A percentile compares a stretch with the other conserved stretches of the same genome.
phyloP scores from a whole-genome alignment of 164 flowering plant species.

The Vitis labrusca region DNA sequence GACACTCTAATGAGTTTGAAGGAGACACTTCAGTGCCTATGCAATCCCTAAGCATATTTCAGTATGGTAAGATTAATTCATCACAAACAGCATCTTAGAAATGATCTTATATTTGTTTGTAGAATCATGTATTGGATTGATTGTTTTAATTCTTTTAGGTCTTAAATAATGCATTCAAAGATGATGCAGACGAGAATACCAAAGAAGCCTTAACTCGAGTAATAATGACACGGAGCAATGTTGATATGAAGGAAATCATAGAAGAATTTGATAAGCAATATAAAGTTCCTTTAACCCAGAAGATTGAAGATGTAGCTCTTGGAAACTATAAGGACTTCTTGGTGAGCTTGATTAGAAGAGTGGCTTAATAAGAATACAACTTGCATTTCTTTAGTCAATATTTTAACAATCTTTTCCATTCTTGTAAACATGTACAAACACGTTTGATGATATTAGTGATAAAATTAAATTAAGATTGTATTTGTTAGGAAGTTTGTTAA shows the following conservation, averaged over 20 bases:
- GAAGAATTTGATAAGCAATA: slow-evolving; percentile 42
- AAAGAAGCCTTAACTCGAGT: no score
- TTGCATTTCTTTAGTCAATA: no score
- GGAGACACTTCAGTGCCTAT: slow-evolving; percentile 51
- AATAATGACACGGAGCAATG: slow-evolving; percentile 40
- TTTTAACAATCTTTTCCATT: no score
- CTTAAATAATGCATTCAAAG: slow-evolving; percentile 39
- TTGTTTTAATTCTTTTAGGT: slow-evolving; percentile 29
- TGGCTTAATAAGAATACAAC: no score
- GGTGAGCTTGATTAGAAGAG: slow-evolving; percentile 46
- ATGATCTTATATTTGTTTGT: not conserved
- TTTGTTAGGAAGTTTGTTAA: no score
- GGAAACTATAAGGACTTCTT: slow-evolving; percentile 77
- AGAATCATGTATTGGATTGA: not conserved
- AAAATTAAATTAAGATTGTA: no score
- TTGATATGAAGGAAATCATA: slow-evolving; percentile 47
- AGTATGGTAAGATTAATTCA: slow-evolving; percentile 38
- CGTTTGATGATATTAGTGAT: no score
- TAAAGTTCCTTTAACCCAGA: slow-evolving; percentile 41
- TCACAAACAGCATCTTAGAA: not conserved
- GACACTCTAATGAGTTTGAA: slow-evolving; percentile 28
- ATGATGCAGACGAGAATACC: no score
- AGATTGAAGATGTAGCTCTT: slow-evolving; percentile 41
- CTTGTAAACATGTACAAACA: no score
- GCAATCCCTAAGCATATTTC: slow-evolving; percentile 54